Base-by-base conservation (phyloP, 345 rosid species). In the Salix purpurea region DNA sequence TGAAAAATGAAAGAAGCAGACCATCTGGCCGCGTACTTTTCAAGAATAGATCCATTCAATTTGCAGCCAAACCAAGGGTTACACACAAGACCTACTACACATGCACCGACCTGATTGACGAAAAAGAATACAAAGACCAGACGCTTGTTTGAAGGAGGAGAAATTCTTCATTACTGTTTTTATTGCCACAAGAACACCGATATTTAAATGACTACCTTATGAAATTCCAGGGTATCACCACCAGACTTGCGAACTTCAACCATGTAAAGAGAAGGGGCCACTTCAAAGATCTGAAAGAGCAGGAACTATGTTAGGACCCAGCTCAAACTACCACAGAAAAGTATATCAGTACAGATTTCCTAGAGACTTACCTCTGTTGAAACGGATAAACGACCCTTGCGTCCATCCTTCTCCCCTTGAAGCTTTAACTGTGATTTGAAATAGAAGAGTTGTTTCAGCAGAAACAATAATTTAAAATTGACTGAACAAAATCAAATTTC, bases 151-250 rank as follows among this genome's bases (percentile, higher is more conserved):
- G 24, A 66, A 7, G 34, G 60, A 42, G 39, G 26, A 28, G 46
- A 37, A 34, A 36, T 23, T 32, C 42, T 32, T 40, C 26, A 23
- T 12, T 14, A 40, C 19, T 34, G 56, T 61, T 15, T 37, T 44
- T 60, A 40, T 40, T 10, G 34, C 36, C 60, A 66, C 13, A 34
- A 12, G n/a, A 32, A 21, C 7, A 58, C 18, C 18, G 3, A 26
- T 13, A 56, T 48, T 46, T 7, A 12, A 19, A 23, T 50, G 68
- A 13, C 67, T 86, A 96, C 99, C 95, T 92, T 89, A 87, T 96
- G 97, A 84, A 92, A 96, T 83, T 96, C 99, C 81, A 96, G 88
- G 64, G 99, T 96, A 82, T 96, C 99, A 75, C 99, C 99, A 39
- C 90, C 94, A 69, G 98, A 88, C 81, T 96, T 96, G 40, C 95